phyloP scores from a whole-genome alignment of 148 eudicot genomes.

The Salicornia ramosissima region DNA sequence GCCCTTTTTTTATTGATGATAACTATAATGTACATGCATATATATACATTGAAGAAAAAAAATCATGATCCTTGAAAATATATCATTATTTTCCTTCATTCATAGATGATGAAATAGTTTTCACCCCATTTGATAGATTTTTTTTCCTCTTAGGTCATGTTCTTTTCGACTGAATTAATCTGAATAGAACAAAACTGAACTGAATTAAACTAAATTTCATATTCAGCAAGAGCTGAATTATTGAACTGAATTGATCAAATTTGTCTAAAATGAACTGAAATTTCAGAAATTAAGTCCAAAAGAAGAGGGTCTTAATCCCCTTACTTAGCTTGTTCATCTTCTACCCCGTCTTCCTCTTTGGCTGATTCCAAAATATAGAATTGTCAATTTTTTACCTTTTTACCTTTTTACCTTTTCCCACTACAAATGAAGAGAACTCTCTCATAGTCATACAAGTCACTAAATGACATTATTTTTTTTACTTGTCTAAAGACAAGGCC shows the following conservation, averaged over 20 bases:
- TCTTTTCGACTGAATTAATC: too few relatives aligned
- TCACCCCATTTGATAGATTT: conserved; percentile 32
- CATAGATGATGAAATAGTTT: conserved; percentile 31
- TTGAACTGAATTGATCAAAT: too few relatives aligned
- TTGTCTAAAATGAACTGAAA: too few relatives aligned
- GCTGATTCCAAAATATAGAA: background rate
- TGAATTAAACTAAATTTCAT: too few relatives aligned
- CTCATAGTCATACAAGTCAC: background rate
- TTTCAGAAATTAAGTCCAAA: too few relatives aligned
- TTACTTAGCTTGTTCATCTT: background rate
- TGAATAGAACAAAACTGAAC: too few relatives aligned
- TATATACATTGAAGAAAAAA: background rate
- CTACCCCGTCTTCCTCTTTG: background rate
- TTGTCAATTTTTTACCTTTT: conserved; percentile 20
- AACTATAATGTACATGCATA: conserved; percentile 3
- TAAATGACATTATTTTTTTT: conserved; percentile 8
- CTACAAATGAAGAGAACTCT: conserved; percentile 2
- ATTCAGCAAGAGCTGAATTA: too few relatives aligned
- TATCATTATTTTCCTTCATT: conserved; percentile 26
- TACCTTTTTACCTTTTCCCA: background rate
- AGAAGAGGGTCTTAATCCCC: too few relatives aligned
- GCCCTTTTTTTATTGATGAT: conserved; percentile 13
- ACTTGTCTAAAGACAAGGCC: conserved; percentile 14
- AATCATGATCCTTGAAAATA: conserved; percentile 24
- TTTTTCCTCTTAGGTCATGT: too few relatives aligned